These are phyloP conservation scores for Candida incommunis DNA, from an alignment of 805 yeast genomes.

Conservation along the genomic window DNA sequence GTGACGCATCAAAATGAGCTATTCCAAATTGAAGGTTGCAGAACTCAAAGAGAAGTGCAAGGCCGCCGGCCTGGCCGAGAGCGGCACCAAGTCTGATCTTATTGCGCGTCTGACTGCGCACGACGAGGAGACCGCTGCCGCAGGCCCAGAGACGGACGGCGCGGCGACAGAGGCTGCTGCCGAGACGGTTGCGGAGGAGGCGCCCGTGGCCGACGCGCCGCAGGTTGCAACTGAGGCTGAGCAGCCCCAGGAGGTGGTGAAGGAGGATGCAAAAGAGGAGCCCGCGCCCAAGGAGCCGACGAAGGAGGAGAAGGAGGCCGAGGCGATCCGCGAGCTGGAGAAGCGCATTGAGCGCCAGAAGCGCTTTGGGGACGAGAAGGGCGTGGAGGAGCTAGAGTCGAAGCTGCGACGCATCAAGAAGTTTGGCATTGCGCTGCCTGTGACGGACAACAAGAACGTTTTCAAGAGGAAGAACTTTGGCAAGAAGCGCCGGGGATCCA, in stretches of 20 bases:
- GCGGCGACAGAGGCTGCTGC: conserved; percentile 9
- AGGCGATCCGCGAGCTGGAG: conserved; percentile 52
- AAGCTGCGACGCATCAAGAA: conserved; percentile 62
- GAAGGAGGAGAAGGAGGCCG: conserved; percentile 56
- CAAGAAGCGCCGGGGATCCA: neutral
- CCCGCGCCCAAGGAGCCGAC: conserved; percentile 28
- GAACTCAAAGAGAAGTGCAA: conserved; percentile 72
- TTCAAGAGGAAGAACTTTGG: neutral
- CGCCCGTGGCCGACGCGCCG: conserved; percentile 10
- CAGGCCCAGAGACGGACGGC: conserved; percentile 6
- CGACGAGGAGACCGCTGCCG: conserved; percentile 23
- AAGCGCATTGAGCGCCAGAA: conserved; percentile 59
- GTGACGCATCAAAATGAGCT: neutral
- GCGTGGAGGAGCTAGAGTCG: conserved; percentile 38
- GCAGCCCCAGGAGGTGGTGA: conserved; percentile 10
- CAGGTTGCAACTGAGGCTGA: conserved; percentile 9
- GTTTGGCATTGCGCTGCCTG: conserved; percentile 51
- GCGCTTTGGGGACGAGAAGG: conserved; percentile 44
- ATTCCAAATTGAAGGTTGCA: conserved; percentile 33
- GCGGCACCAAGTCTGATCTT: conserved; percentile 75
- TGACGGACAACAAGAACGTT: conserved; percentile 9
- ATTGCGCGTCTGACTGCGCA: conserved; percentile 47
- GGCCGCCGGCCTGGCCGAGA: conserved; percentile 46
- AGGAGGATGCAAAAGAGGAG: conserved; percentile 10
- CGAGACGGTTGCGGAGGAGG: conserved; percentile 7